phyloP scores from a whole-genome alignment of 257 asterid species.

The Osmanthus fragrans region DNA sequence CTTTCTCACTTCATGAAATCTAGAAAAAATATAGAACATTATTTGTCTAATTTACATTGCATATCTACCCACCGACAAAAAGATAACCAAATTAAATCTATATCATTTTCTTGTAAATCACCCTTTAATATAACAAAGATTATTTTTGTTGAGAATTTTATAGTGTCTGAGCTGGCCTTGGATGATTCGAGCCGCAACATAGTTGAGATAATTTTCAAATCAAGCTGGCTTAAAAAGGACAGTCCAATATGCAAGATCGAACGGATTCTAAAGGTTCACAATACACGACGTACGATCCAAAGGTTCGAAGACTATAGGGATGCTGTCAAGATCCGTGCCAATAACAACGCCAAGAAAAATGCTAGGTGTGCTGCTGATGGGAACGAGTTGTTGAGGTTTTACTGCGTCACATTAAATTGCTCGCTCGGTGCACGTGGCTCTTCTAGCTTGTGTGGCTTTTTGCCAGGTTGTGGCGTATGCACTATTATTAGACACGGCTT shows the following conservation, averaged over 20 bases:
- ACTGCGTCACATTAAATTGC: constrained; percentile 75
- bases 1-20: constrained; percentile 4
- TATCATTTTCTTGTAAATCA: background rate
- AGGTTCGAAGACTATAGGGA: constrained; percentile 94
- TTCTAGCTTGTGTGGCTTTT: constrained; percentile 69
- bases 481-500: constrained; percentile 80
- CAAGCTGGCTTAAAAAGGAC: constrained; percentile 94
- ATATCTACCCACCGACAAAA: background rate
- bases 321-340: constrained; percentile 74
- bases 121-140: background rate
- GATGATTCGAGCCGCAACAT: constrained; percentile 96
- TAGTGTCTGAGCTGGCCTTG: constrained; percentile 82
- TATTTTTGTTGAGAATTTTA: background rate
- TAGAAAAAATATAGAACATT: background rate
- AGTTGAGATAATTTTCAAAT: constrained; percentile 94
- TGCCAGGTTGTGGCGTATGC: constrained; percentile 85
- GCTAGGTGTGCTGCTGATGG: constrained; percentile 98
- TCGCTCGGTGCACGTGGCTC: constrained; percentile 77
- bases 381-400: constrained; percentile 92
- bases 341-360: constrained; percentile 45
- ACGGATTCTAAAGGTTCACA: constrained; percentile 87
- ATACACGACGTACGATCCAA: constrained; percentile 88
- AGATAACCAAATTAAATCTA: background rate
- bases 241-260: constrained; percentile 81
- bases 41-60: background rate